These are phyloP conservation scores for Boletus bicolor DNA, from an alignment of 768 basidiomycete genomes.

Conservation along the genomic window DNA sequence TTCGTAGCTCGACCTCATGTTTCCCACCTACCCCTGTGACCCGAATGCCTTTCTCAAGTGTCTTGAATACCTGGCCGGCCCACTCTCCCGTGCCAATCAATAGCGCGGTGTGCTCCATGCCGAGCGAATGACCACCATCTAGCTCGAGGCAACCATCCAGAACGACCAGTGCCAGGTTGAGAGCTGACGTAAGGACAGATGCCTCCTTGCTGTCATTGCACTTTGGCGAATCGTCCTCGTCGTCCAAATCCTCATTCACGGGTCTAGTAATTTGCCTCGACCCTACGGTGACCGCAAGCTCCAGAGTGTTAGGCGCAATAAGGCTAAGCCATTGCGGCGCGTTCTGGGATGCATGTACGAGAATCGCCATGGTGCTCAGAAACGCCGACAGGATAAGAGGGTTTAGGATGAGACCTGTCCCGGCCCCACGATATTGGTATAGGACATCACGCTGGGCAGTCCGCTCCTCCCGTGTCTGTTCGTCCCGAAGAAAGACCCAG, in stretches of 20 bases:
- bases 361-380: conserved; percentile 68
- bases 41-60: conserved; percentile 61
- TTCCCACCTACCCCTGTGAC: conserved; percentile 64
- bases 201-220: conserved; percentile 53
- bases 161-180: conserved; percentile 76
- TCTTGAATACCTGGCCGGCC: conserved; percentile 65
- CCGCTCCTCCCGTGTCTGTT: conserved; percentile 71
- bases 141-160: conserved; percentile 72
- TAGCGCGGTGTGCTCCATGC: conserved; percentile 71
- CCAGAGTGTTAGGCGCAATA: conserved; percentile 77
- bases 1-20: conserved; percentile 57
- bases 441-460: conserved; percentile 55
- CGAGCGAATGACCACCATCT: conserved; percentile 72
- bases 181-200: conserved; percentile 64
- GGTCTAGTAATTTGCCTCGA: conserved; percentile 54
- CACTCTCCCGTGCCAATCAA: conserved; percentile 76
- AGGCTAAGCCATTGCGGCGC: conserved; percentile 78
- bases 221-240: conserved; percentile 23
- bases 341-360: conserved; percentile 80
- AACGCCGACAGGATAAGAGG: conserved; percentile 75
- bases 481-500: conserved; percentile 89
- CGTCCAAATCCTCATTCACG: conserved; percentile 34
- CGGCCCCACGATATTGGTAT: conserved; percentile 64
- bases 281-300: conserved; percentile 79
- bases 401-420: conserved; percentile 79